These are phyloP conservation scores for Thalassiosira profunda DNA, from an alignment of 108 stramenopile genomes.

Conservation along the genomic window DNA sequence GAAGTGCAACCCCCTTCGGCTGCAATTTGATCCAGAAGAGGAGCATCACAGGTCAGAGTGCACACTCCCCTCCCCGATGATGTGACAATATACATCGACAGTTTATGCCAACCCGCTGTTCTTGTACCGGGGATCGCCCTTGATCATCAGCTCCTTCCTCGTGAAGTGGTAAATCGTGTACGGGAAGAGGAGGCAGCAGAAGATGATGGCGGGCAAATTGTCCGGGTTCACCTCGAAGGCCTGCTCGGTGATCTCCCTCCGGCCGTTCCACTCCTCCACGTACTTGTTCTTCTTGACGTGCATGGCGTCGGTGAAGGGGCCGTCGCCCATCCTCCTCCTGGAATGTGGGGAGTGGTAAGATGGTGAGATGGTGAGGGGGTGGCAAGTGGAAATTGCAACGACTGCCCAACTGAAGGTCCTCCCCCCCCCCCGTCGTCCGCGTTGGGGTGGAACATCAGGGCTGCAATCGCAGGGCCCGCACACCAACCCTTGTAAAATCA, in stretches of 20 bases:
- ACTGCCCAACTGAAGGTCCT: no score
- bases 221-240: slow-evolving; percentile 46
- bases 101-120: slow-evolving; percentile 43
- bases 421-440: no score
- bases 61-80: no score
- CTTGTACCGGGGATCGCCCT: slow-evolving; percentile 79
- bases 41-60: no score
- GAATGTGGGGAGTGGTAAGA: not conserved
- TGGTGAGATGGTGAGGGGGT: not conserved
- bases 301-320: slow-evolving; percentile 69
- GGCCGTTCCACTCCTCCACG: slow-evolving; percentile 90
- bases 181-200: slow-evolving; percentile 58
- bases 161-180: slow-evolving; percentile 62
- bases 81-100: not conserved
- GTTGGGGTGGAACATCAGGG: no score
- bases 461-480: no score
- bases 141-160: slow-evolving; percentile 65
- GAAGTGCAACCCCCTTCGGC: no score
- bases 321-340: slow-evolving; percentile 79
- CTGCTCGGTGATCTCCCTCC: slow-evolving; percentile 84
- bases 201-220: slow-evolving; percentile 47
- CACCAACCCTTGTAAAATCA: no score
- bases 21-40: no score
- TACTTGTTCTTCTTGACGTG: slow-evolving; percentile 88
- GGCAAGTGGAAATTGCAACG: not conserved